Percentiles rank a stretch among this genome's conserved stretches.
Evolutionary conservation across 2,329 filamentous ascomycete species (phyloP).

Genomic region (Cordyceps tenuipes): DNA sequence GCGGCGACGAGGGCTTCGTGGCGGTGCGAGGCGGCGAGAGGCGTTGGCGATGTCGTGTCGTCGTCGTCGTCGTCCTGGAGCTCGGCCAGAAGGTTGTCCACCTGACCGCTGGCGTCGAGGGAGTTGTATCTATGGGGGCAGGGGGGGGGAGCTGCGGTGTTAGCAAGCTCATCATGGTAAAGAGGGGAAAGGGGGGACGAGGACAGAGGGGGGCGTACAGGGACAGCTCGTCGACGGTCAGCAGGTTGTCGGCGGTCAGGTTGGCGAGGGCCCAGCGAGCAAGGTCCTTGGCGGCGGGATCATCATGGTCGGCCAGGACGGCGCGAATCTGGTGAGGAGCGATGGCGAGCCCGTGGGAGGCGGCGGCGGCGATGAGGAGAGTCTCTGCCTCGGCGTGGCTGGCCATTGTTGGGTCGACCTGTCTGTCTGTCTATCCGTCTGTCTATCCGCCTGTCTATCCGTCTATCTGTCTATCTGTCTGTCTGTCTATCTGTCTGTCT

Average conservation of each 20-base stretch:
- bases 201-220: constrained; percentile 31
- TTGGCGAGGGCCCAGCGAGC: constrained; percentile 42
- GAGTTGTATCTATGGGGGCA: constrained; percentile 36
- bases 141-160: background rate
- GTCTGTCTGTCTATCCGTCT: background rate
- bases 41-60: constrained; percentile 27
- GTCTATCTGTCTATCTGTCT: background rate
- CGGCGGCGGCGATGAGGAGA: constrained; percentile 26
- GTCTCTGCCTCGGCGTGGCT: constrained; percentile 22
- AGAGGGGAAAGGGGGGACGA: too few species aligned
- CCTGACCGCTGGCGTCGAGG: constrained; percentile 40
- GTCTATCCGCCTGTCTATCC: too few species aligned
- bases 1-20: constrained; percentile 48
- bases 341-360: constrained; percentile 24
- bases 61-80: constrained; percentile 28
- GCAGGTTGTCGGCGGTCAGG: constrained; percentile 41
- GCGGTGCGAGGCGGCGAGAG: constrained; percentile 37
- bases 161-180: background rate
- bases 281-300: constrained; percentile 27
- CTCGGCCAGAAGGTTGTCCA: constrained; percentile 38
- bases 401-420: constrained; percentile 19
- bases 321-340: constrained; percentile 29
- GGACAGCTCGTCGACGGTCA: constrained; percentile 45
- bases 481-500: background rate
- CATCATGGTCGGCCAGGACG: constrained; percentile 25